Base-by-base conservation (phyloP, 78 protist genomes). In the Dictyostelium purpureum region DNA sequence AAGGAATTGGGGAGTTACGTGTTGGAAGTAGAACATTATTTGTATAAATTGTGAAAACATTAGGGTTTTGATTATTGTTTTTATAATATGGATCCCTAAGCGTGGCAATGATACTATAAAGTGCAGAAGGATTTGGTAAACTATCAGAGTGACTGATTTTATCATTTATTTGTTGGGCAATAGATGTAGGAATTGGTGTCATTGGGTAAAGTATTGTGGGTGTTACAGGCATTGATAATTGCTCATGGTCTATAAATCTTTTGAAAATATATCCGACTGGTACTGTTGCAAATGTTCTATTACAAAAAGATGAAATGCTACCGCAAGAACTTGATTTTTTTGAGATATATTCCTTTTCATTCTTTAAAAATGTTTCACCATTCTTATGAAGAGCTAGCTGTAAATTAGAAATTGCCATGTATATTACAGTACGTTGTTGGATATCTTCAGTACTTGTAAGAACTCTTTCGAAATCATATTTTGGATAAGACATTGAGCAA, bases 311-410 rank as follows among this genome's bases (percentile, higher is more conserved):
- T 47, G 7, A 16, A 3, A 47, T 47, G 12, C 52, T 47, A 47
- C 52, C 12, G 7, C n/a, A 47, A 2, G n/a, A 47, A 47, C 12
- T 47, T 47, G 52, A 47, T 14, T 47, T 47, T 47, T 47, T 47
- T 14, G 52, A 47, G 12, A 47, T 3, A 47, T 47, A 10, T n/a
- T n/a, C 74, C n/a, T 31, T 65, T 31, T 43, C 51, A n/a, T 49
- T 63, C 28, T 11, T 77, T 43, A 59, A 59, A 56, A 33, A 12
- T 5, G 19, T 56, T 56, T 61, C 40, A 24, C 92, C 82, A 61
- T 85, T 85, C 75, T 42, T 47, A 31, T 42, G 52, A 38, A 85
- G n/a, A n/a, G 92, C 66, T 76, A 85, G 56, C 57, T 85, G 92
- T 24, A 85, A 16, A 6, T 73, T 70, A 16, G 75, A 40, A 24